These are phyloP conservation scores for Botrytis fabae DNA, from an alignment of 2,329 filamentous ascomycete genomes.

Conservation along the genomic window DNA sequence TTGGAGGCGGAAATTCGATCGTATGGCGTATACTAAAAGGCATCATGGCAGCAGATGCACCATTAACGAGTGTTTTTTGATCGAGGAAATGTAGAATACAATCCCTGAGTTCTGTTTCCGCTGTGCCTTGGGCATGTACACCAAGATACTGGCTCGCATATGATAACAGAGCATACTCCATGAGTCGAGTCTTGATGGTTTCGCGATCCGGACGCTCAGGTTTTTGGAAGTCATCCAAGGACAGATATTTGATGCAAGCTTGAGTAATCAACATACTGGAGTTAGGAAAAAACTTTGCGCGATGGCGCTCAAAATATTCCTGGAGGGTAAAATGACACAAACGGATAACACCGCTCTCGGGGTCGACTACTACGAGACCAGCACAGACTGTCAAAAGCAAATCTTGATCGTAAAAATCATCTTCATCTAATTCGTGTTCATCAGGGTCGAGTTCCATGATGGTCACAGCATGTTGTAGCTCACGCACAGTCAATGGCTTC, in stretches of 20 bases:
- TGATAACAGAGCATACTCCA: constrained; percentile 33
- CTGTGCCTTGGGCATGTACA: constrained; percentile 33
- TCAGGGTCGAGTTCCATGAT: constrained; percentile 42
- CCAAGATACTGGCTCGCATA: constrained; percentile 43
- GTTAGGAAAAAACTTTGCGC: constrained; percentile 22
- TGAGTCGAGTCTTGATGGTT: constrained; percentile 24
- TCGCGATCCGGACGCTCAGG: constrained; percentile 17
- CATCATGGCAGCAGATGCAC: not conserved
- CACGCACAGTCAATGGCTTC: constrained; percentile 39
- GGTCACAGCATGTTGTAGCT: constrained; percentile 48
- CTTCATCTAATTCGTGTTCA: constrained; percentile 27
- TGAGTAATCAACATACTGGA: constrained; percentile 21
- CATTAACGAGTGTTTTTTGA: not conserved
- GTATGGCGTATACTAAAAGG: not conserved
- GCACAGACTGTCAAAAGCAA: constrained; percentile 30
- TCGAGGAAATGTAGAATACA: constrained; percentile 10
- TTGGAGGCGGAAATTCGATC: not conserved
- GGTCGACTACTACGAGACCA: constrained; percentile 36
- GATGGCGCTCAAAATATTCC: constrained; percentile 33
- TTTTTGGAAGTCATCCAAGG: constrained; percentile 32
- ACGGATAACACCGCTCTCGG: constrained; percentile 33
- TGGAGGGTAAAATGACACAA: constrained; percentile 37
- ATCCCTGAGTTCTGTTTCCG: not conserved
- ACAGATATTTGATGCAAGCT: constrained; percentile 36
- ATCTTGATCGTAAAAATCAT: constrained; percentile 30